Evolutionary conservation across 257 asterid genomes (phyloP).

Genomic region (Gynochthodes officinalis): DNA sequence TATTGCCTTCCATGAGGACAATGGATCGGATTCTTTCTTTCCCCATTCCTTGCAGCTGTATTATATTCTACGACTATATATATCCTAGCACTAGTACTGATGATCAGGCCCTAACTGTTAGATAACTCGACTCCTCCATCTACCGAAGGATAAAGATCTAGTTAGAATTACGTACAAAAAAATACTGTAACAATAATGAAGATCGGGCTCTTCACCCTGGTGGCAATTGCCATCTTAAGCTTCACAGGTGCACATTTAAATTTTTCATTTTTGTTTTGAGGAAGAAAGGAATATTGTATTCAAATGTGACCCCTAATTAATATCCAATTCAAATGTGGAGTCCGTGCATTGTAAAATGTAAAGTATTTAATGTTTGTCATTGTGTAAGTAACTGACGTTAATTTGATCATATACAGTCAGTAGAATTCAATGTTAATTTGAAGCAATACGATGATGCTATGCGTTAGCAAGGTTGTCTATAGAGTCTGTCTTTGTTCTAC

Average conservation of each 20-base stretch:
- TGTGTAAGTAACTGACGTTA: no score
- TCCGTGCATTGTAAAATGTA: no score
- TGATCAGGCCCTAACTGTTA: not conserved
- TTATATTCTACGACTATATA: not conserved
- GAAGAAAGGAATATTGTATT: no score
- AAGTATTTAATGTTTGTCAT: no score
- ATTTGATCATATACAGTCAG: no score
- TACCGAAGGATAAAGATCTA: not conserved
- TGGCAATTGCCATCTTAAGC: constrained; percentile 32
- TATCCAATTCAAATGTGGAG: no score
- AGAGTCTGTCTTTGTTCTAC: not conserved
- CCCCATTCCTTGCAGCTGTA: not conserved
- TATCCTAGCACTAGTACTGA: not conserved
- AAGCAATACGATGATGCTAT: no score
- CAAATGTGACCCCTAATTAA: no score
- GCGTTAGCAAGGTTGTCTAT: not conserved
- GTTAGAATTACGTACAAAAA: not conserved
- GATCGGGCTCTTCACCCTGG: constrained; percentile 22
- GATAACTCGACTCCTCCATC: not conserved
- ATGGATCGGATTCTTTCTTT: constrained; percentile 17
- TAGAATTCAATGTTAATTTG: no score
- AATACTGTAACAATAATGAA: constrained; percentile 24
- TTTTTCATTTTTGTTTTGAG: no score
- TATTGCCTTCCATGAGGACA: constrained; percentile 12
- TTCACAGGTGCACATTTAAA: constrained; percentile 29